phyloP scores from a whole-genome alignment of 345 rosid genomes.

The Moricandia arvensis region DNA sequence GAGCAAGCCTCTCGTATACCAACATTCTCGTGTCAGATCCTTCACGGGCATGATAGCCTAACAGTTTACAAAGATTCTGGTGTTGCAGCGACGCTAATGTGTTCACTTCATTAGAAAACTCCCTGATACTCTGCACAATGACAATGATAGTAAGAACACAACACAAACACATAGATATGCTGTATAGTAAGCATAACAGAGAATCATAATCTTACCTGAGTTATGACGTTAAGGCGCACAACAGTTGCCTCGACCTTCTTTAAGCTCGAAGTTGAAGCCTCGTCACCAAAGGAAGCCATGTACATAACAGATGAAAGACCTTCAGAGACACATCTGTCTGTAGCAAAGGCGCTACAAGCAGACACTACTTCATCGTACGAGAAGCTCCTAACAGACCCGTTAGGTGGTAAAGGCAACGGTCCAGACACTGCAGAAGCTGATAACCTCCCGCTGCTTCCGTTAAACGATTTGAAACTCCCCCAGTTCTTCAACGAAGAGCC shows the following conservation, averaged over 20 bases:
- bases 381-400: constrained; percentile 62
- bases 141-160: neutral
- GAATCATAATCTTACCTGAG: neutral
- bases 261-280: neutral
- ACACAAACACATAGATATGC: neutral
- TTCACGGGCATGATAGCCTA: neutral
- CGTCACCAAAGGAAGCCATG: constrained; percentile 63
- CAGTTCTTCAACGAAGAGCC: constrained; percentile 52
- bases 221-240: neutral
- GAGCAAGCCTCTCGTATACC: neutral
- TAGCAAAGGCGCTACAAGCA: constrained; percentile 76
- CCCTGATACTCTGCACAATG: neutral
- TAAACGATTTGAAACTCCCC: constrained; percentile 66
- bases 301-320: constrained; percentile 82
- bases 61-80: neutral
- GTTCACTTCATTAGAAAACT: neutral
- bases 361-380: constrained; percentile 67
- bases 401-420: constrained; percentile 88
- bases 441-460: constrained; percentile 55
- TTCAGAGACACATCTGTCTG: constrained; percentile 75
- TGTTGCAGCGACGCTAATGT: neutral
- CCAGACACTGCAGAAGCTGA: constrained; percentile 62
- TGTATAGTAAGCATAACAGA: no score
- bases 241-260: neutral
- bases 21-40: neutral